Evolutionary conservation across 306 rosid genomes (phyloP).

Genomic region (Malus fusca): DNA sequence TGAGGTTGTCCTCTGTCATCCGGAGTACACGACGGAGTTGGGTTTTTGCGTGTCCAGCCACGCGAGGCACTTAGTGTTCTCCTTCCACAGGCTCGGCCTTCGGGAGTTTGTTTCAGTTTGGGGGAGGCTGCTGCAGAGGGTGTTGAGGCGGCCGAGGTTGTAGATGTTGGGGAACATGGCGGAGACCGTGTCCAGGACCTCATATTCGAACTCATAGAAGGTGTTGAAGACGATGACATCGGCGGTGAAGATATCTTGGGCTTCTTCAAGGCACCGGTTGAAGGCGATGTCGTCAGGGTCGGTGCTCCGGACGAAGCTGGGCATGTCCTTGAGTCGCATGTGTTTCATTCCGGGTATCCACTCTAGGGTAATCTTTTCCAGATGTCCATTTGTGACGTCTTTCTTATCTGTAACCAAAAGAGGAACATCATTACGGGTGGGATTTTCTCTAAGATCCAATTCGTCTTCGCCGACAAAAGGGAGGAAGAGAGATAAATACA

Average conservation of each 20-base stretch:
- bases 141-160: slow-evolving; percentile 3
- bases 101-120: background rate
- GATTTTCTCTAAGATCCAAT: no score
- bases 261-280: slow-evolving; percentile 20
- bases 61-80: slow-evolving; percentile 9
- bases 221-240: slow-evolving; percentile 13
- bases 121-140: background rate
- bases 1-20: background rate
- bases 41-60: slow-evolving; percentile 9
- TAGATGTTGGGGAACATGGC: slow-evolving; percentile 7
- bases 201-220: slow-evolving; percentile 6
- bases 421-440: no score
- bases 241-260: slow-evolving; percentile 1
- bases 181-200: background rate
- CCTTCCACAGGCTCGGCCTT: slow-evolving; percentile 11
- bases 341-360: slow-evolving; percentile 6
- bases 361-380: background rate
- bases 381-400: background rate
- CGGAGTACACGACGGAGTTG: background rate
- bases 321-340: slow-evolving; percentile 20
- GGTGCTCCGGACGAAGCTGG: slow-evolving; percentile 10
- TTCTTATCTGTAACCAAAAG: background rate
- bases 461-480: no score
- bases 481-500: no score
- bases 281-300: slow-evolving; percentile 12